Evolutionary conservation across 371 early-diverging fungal species (phyloP).

Genomic region (Actinomortierella ambigua): DNA sequence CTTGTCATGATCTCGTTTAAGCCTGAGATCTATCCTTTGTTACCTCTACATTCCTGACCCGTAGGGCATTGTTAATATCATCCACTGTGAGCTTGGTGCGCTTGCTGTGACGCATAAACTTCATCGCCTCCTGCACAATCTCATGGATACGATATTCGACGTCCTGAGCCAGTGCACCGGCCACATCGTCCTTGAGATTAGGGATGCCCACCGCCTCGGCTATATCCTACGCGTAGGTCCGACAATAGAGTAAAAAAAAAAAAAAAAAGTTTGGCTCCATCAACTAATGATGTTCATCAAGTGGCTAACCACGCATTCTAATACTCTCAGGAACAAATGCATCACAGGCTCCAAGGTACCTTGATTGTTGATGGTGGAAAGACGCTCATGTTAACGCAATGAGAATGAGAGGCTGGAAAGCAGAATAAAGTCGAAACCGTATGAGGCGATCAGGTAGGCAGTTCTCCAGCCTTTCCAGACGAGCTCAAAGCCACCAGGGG

Average conservation of each 20-base stretch:
- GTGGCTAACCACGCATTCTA: not conserved
- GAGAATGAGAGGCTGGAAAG: not conserved
- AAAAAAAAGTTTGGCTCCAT: not conserved
- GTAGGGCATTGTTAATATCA: slow-evolving; percentile 96
- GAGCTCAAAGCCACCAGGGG: too few species aligned
- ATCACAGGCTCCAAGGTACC: slow-evolving; percentile 8
- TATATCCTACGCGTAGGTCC: slow-evolving; percentile 59
- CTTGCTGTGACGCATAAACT: slow-evolving; percentile 98
- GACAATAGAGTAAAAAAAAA: not conserved
- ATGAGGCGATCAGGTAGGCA: too few species aligned
- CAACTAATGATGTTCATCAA: not conserved
- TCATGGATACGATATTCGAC: slow-evolving; percentile 97
- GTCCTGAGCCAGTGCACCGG: slow-evolving; percentile 91
- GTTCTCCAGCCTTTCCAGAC: too few species aligned
- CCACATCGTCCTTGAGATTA: slow-evolving; percentile 92
- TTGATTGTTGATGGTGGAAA: slow-evolving; percentile 47
- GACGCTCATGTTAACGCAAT: slow-evolving; percentile 26
- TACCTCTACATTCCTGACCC: slow-evolving; percentile 96
- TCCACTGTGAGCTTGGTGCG: slow-evolving; percentile 87
- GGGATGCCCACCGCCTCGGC: slow-evolving; percentile 93
- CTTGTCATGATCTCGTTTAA: not conserved
- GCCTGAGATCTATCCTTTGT: not conserved
- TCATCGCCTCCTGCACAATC: slow-evolving; percentile 96
- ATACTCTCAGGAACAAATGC: not conserved
- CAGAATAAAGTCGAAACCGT: not conserved